Percentiles rank a stretch among this genome's conserved stretches.
Evolutionary conservation across 768 basidiomycete genomes (phyloP).

Genomic region (Cystobasidium tubakii): DNA sequence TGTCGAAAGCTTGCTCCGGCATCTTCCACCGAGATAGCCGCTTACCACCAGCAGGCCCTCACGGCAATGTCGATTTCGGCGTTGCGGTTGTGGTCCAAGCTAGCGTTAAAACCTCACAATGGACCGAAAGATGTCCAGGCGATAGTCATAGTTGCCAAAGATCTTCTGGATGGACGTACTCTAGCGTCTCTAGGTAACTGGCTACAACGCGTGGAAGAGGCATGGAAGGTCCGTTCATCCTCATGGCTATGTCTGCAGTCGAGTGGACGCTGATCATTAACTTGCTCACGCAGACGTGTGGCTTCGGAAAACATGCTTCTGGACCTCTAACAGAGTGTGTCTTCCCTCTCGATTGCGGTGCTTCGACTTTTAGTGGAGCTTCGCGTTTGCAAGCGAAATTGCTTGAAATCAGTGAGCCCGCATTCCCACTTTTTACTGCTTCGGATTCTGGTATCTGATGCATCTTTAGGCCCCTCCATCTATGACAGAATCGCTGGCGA

Average conservation of each 20-base stretch:
- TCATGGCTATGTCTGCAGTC: too few species aligned
- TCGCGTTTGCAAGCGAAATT: slow-evolving; percentile 3
- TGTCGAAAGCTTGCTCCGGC: slow-evolving; percentile 2
- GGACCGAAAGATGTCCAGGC: slow-evolving; percentile 67
- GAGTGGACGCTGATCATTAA: neutral
- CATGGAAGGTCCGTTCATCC: slow-evolving; percentile 12
- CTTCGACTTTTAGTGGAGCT: neutral
- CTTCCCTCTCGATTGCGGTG: neutral
- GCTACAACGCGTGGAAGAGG: neutral
- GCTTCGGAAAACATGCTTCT: neutral
- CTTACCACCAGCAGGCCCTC: slow-evolving; percentile 64
- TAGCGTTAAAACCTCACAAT: slow-evolving; percentile 64
- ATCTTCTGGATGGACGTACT: neutral
- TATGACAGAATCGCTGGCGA: neutral
- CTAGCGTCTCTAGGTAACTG: neutral
- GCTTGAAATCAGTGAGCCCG: neutral
- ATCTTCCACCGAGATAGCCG: slow-evolving; percentile 56
- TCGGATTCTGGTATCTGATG: neutral
- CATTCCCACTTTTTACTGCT: neutral
- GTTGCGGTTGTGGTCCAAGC: slow-evolving; percentile 76
- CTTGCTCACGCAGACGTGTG: neutral
- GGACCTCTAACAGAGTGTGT: neutral
- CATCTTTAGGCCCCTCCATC: neutral
- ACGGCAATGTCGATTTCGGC: slow-evolving; percentile 67
- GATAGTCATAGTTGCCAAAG: slow-evolving; percentile 52